Percentiles rank a stretch among this genome's conserved stretches.
phyloP scores from a whole-genome alignment of 2,329 filamentous ascomycete species.

The Lachnellula subtilissima region DNA sequence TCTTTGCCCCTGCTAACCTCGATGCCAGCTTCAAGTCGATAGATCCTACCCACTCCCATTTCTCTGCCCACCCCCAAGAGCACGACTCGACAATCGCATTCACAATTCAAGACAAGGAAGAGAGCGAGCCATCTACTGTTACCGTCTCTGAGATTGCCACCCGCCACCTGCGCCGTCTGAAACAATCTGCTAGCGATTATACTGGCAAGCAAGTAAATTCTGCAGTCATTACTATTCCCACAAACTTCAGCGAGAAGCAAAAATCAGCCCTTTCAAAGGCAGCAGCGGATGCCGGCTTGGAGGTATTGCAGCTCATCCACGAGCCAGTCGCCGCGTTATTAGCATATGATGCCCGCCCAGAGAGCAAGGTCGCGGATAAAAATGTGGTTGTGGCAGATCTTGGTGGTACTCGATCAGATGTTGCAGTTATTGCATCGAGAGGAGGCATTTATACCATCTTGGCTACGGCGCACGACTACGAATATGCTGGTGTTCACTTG shows the following conservation, averaged over 20 bases:
- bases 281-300: conserved; percentile 74
- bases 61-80: conserved; percentile 84
- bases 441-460: conserved; percentile 96
- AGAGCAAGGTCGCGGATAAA: conserved; percentile 75
- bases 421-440: conserved; percentile 83
- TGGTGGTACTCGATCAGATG: conserved; percentile 87
- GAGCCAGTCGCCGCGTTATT: conserved; percentile 87
- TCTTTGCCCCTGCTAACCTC: conserved; percentile 18
- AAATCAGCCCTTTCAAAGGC: conserved; percentile 73
- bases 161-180: conserved; percentile 77
- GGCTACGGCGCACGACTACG: conserved; percentile 91
- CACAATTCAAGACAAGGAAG: conserved; percentile 72
- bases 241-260: conserved; percentile 86
- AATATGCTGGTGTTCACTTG: conserved; percentile 78
- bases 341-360: conserved; percentile 83
- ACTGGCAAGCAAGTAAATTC: conserved; percentile 89
- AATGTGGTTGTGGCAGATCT: conserved; percentile 86
- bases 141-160: conserved; percentile 77
- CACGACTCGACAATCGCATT: conserved; percentile 70
- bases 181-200: conserved; percentile 81
- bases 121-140: conserved; percentile 61
- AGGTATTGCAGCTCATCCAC: conserved; percentile 87
- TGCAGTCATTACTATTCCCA: conserved; percentile 91
- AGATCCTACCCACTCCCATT: conserved; percentile 91
- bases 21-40: conserved; percentile 75